A percentile compares a stretch with the other conserved stretches of the same genome.
Conservation (phyloP, 2,329 filamentous ascomycete genomes). For the Leptographium lundbergii region DNA sequence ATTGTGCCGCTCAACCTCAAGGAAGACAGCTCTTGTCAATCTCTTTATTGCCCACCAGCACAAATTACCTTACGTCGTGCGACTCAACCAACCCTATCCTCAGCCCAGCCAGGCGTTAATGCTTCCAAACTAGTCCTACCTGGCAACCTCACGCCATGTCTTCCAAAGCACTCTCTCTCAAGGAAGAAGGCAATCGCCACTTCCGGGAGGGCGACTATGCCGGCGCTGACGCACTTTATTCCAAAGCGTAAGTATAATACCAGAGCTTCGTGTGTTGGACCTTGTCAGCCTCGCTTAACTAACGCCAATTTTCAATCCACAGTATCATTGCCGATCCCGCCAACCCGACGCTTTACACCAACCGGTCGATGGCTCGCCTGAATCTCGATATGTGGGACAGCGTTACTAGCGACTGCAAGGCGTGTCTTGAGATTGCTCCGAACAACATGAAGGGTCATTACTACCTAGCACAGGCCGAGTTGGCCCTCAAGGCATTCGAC, state of each 20-base stretch:
- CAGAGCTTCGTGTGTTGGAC: neutral
- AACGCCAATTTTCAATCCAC: neutral
- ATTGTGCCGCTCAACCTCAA: neutral
- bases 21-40: neutral
- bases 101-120: neutral
- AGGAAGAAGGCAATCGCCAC: constrained; percentile 49
- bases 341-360: constrained; percentile 75
- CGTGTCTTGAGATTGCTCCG: constrained; percentile 56
- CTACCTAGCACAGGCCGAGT: constrained; percentile 71
- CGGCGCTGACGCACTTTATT: constrained; percentile 57
- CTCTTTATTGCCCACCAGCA: neutral
- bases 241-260: constrained; percentile 49
- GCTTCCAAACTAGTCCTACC: neutral
- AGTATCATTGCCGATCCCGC: constrained; percentile 67
- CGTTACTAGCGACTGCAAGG: constrained; percentile 64
- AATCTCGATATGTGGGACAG: constrained; percentile 61
- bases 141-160: constrained; percentile 4
- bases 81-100: neutral
- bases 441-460: constrained; percentile 70
- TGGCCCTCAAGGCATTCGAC: constrained; percentile 58
- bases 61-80: neutral
- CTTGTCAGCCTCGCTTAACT: neutral
- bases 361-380: constrained; percentile 72
- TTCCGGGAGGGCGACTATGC: constrained; percentile 54
- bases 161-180: constrained; percentile 29